Evolutionary conservation across 2,329 filamentous ascomycete species (phyloP), one percentile per base, ranked within the genome.

Genomic region (Phaeosphaeriaceae sp.): DNA sequence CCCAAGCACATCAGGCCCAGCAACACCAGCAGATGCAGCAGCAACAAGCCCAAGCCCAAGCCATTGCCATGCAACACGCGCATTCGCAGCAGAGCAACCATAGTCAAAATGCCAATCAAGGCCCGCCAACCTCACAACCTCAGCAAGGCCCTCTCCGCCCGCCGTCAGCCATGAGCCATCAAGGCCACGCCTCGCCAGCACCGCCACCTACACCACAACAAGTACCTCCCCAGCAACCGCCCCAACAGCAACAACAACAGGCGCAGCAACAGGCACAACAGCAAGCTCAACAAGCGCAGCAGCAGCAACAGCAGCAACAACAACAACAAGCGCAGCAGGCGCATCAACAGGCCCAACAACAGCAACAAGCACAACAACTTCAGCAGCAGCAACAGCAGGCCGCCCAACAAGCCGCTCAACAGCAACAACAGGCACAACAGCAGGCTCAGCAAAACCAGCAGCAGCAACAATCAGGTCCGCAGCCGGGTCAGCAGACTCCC

Each of bases 1-100:
- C 69, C 27, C 69, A 65, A n/a, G n/a, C n/a, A 19, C 76, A 78
- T 27, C 79, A 80, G 54, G 74, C 76, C 42, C 78, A 79, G 56
- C 78, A 79, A 31, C 75, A 80, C 40, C 77, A 80, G 46, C 79
- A 79, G 52, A 78, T 77, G 24, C 74, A 76, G 33, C 77, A 78
- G 54, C 78, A 79, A 63, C 78, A 66, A 79, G 46, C 80, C 76
- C 79, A 80, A 79, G 48, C 80, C 76, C 79, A 80, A 56, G 71
- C 77, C 19, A 75, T 78, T 53, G 74, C 76, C 2, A 79, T 83
- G 81, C 81, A 83, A 60, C 81, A 83, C 55, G 81, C 75, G 1
- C 77, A 78, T 33, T 83, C 81, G 0, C 81, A 83, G 66, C 77
- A 79, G 52, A 83, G 81, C 58, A 83, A 83, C 56, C 80, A 79